Evolutionary conservation across 2,329 filamentous ascomycete species (phyloP).

Genomic region (Mycosphaerelloides madeirae): DNA sequence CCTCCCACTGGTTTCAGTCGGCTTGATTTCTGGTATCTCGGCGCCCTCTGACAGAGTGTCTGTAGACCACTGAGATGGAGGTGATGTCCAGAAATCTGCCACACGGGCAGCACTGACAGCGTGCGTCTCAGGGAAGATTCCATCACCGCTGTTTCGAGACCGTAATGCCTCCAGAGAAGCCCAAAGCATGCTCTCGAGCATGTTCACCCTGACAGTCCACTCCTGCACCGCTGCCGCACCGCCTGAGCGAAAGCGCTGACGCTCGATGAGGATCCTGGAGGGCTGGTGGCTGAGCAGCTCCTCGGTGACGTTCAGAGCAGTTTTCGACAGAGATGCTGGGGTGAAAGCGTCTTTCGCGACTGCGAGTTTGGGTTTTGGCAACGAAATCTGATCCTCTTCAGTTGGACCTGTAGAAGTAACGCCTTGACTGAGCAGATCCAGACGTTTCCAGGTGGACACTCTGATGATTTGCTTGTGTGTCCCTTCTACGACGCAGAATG

Average conservation of each 20-base stretch:
- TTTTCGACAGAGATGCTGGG: conserved; percentile 49
- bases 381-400: no score
- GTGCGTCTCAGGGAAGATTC: conserved; percentile 36
- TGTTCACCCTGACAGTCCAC: conserved; percentile 79
- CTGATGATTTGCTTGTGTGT: conserved; percentile 6
- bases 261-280: conserved; percentile 66
- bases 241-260: conserved; percentile 61
- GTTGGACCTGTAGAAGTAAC: background rate
- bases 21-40: no score
- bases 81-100: conserved; percentile 49
- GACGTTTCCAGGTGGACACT: conserved; percentile 37
- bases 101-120: conserved; percentile 54
- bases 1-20: conserved; percentile 9
- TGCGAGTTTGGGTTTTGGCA: no score
- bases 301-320: conserved; percentile 53
- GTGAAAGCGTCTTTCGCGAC: conserved; percentile 29
- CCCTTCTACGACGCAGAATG: conserved; percentile 55
- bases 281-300: conserved; percentile 53
- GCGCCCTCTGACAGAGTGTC: background rate
- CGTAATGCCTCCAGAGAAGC: conserved; percentile 55
- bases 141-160: conserved; percentile 32
- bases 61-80: background rate
- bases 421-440: conserved; percentile 23
- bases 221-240: conserved; percentile 64
- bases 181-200: conserved; percentile 77